Conservation (phyloP, 1,139 yeast genomes). For the Suhomyces yuchorum region DNA sequence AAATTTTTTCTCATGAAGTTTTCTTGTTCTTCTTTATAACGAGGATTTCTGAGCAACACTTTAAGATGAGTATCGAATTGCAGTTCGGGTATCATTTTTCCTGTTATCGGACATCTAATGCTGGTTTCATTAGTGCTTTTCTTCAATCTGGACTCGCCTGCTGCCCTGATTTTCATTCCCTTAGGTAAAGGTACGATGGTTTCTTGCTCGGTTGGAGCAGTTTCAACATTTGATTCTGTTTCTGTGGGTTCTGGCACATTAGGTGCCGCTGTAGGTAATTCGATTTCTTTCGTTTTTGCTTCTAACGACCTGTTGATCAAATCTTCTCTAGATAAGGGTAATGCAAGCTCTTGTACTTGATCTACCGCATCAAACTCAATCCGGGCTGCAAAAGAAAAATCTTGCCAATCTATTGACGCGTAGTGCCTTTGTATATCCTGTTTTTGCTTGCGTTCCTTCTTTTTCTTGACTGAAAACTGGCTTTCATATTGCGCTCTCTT, state of each 20-base stretch:
- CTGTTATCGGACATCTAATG: conserved; percentile 75
- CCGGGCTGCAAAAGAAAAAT: conserved; percentile 70
- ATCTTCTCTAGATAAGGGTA: conserved; percentile 62
- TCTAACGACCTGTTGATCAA: conserved; percentile 64
- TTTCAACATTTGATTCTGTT: background rate
- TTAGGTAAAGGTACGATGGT: conserved; percentile 31
- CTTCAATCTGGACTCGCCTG: conserved; percentile 66
- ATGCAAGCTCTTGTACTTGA: conserved; percentile 58
- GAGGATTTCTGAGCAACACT: conserved; percentile 75
- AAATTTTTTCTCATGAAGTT: conserved; percentile 65
- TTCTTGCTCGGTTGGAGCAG: background rate
- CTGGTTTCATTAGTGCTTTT: conserved; percentile 30
- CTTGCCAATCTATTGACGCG: conserved; percentile 88
- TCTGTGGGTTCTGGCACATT: conserved; percentile 1
- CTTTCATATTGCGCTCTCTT: conserved; percentile 60
- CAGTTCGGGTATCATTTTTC: conserved; percentile 66
- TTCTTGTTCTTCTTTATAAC: conserved; percentile 70
- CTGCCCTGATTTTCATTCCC: conserved; percentile 67
- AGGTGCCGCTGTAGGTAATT: conserved; percentile 10
- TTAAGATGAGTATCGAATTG: conserved; percentile 75
- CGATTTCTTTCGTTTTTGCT: conserved; percentile 29
- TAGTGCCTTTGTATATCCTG: conserved; percentile 47
- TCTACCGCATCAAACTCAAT: conserved; percentile 70
- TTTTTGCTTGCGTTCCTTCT: conserved; percentile 37
- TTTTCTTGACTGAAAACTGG: conserved; percentile 29